Evolutionary conservation across 306 rosid species (phyloP), one percentile per base, ranked within the genome.

Genomic region (Ochetophila trinervis): DNA sequence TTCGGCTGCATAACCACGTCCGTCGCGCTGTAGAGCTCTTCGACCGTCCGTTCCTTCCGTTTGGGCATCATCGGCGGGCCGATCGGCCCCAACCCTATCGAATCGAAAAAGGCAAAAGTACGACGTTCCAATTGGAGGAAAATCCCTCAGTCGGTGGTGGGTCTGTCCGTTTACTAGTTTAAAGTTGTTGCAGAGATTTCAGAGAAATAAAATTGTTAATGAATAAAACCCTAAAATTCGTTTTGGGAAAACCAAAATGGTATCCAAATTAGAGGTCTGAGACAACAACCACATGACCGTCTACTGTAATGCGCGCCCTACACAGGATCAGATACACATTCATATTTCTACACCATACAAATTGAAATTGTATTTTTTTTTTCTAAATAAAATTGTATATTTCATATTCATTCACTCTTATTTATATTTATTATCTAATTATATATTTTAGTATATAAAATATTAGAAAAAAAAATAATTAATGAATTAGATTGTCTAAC

Each of bases 11-110:
- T 69, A 80, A 76, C 58, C 66, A 66, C 53, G 51, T 19, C 24
- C 57, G 70, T 73, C n/a, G 77, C 90, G 71, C 74, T 71, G 83
- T 69, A 73, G 4, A 71, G 49, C 65, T 70, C 70, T 58, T 75
- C 87, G 74, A 79, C 70, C 19, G 47, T 62, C 56, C 79, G 76
- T n/a, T 73, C 77, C 66, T 53, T 66, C 64, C 63, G 67, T 66
- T 69, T 66, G 21, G 59, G 63, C 77, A 76, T 66, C 73, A 65
- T 61, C 45, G 53, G 44, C 50, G 66, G 61, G 60, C 66, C 65
- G 74, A 78, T 64, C 78, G 73, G 71, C 63, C 81, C 69, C 57
- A 70, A 75, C 60, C 78, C 66, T 30, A 72, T 34, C 40, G 44
- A 63, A 72, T 63, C 40, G 4, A 40, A 67, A 54, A 53, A 19